Conservation (phyloP, 177 flowering plant genomes). For the Vitis hybrid region DNA sequence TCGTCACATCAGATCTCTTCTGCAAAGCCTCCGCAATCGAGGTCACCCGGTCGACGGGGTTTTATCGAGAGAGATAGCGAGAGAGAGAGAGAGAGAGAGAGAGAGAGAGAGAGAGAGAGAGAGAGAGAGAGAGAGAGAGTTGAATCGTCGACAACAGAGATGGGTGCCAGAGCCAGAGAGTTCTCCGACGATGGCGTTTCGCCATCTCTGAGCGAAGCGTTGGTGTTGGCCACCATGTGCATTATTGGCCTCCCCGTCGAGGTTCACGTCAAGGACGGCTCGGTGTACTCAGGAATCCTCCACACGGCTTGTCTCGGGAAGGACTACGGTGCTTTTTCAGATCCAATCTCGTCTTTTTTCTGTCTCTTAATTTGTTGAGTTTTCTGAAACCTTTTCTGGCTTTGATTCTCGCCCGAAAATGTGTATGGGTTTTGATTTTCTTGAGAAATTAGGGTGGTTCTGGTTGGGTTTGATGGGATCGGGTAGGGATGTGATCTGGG, state of each 20-base stretch:
- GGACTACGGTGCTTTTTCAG: constrained; percentile 47
- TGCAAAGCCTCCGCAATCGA: too few species aligned
- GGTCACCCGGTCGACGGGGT: too few species aligned
- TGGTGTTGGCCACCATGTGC: constrained; percentile 69
- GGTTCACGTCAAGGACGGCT: constrained; percentile 75
- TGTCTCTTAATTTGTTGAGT: not conserved
- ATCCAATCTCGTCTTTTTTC: not conserved
- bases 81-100: too few species aligned
- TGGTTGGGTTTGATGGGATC: constrained; percentile 1
- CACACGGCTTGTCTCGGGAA: constrained; percentile 59
- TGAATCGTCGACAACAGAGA: constrained; percentile 1
- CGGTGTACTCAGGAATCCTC: constrained; percentile 72
- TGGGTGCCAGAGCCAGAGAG: constrained; percentile 38
- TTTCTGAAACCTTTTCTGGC: not conserved
- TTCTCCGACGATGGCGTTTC: constrained; percentile 23
- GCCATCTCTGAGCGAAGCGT: constrained; percentile 43
- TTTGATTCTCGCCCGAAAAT: too few species aligned
- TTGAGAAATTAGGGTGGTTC: constrained; percentile 8
- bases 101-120: not conserved
- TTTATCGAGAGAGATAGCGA: too few species aligned
- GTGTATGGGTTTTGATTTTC: constrained; percentile 17
- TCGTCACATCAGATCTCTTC: too few species aligned
- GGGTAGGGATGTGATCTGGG: constrained; percentile 7
- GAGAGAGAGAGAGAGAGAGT: not conserved
- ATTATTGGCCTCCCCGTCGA: constrained; percentile 75